Base-by-base conservation (phyloP, 495 filamentous ascomycete species). In the Xylaria scruposa region DNA sequence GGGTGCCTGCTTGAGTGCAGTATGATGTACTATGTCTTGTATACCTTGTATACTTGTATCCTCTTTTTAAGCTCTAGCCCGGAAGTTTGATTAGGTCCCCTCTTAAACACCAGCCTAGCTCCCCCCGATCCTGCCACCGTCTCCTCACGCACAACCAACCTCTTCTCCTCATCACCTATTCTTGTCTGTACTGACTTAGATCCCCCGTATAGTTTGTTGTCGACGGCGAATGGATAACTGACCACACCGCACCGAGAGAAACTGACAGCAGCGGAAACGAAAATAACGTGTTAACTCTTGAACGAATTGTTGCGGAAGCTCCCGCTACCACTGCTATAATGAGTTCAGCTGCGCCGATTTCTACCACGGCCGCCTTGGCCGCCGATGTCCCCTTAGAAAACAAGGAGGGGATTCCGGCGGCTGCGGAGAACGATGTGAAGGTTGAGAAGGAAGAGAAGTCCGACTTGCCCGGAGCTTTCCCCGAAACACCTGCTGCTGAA, bases 261-360 rank as follows among this genome's bases (percentile, higher is more conserved):
- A 87, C 85, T 71, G 96, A 97, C 85, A 86, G 85, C 58, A 81
- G 87, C 63, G 89, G 91, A 72, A 96, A 94, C 86, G 84, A 92
- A 68, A 98, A 98, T 85, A 98, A 97, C 89, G 86, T 98, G 64
- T 86, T 99, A 40, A 85, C 88, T 15, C 90, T 92, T 19, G 88
- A 94, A 70, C 87, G 93, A 73, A 91, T 97, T 68, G 81, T 84
- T 49, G 70, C 76, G 70, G 79, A 87, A 70, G 75, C 82, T 59
- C 78, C 81, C 44, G 81, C 78, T 36, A 78, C 81, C 36, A 73
- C 81, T 62, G 84, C 83, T 78, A 87, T 88, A 72, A 91, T 94
- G 82, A 76, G 62, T 72, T 76, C 80, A 9, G 80, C 69, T 56
- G 60, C 80, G 1, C 80, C 80, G 12, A 77, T 78, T 17, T 79